Percentiles rank a stretch among this genome's conserved stretches.
Conservation (phyloP, 352 stramenopile species). For the Thalassiosira ordinaria region DNA sequence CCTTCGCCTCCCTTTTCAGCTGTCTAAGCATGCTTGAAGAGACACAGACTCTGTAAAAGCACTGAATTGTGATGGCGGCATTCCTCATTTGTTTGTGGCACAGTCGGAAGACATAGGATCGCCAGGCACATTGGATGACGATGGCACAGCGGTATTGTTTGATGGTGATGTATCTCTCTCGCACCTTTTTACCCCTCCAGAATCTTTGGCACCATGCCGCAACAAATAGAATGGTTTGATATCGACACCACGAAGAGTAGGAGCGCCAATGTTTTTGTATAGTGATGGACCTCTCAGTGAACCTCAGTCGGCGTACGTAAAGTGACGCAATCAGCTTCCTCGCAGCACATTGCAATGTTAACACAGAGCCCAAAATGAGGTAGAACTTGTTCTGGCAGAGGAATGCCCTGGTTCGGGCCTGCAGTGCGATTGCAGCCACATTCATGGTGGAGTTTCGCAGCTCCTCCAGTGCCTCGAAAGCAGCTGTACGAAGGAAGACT, state of each 20-base stretch:
- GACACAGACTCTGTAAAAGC: conserved; percentile 36
- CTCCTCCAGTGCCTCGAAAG: conserved; percentile 83
- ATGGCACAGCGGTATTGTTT: conserved; percentile 56
- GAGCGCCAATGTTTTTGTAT: conserved; percentile 56
- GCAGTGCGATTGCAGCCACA: conserved; percentile 64
- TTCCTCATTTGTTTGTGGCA: conserved; percentile 12
- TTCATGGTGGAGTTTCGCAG: conserved; percentile 65
- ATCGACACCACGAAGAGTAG: conserved; percentile 55
- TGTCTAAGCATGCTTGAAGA: conserved; percentile 38
- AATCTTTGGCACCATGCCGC: conserved; percentile 65
- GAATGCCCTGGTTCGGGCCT: conserved; percentile 64
- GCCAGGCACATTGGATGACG: conserved; percentile 67
- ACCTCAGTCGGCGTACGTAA: conserved; percentile 34
- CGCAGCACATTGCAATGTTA: conserved; percentile 47
- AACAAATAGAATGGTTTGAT: conserved; percentile 60
- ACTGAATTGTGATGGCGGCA: conserved; percentile 58
- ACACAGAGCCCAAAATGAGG: conserved; percentile 48
- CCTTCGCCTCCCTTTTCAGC: conserved; percentile 56
- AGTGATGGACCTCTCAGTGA: conserved; percentile 24
- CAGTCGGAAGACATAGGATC: conserved; percentile 11
- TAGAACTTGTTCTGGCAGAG: conserved; percentile 59
- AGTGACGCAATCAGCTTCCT: conserved; percentile 41
- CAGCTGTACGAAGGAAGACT: conserved; percentile 81
- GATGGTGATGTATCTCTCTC: conserved; percentile 54
- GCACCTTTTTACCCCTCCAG: conserved; percentile 63